Evolutionary conservation across 2,329 filamentous ascomycete species (phyloP), one percentile per base, ranked within the genome.

Genomic region (Monosporascus sp.): DNA sequence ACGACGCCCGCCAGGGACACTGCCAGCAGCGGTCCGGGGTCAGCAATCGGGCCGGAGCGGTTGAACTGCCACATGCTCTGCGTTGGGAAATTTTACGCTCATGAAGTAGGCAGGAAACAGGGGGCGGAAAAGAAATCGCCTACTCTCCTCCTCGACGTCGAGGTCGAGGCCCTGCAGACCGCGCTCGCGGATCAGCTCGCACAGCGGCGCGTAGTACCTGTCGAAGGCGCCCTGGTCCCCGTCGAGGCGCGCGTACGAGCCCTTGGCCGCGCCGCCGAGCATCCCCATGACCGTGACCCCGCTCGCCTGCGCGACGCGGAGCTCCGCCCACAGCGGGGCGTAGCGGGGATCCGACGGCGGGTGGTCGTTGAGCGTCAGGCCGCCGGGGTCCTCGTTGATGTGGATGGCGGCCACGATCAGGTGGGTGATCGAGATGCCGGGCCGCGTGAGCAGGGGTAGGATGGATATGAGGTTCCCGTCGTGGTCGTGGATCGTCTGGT

Each of bases 381-480:
- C 78, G 20, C 78, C 75, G 0, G 88, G 85, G 49, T 74, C 70
- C 2, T 80, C 79, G 68, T 93, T 93, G 58, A 94, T 73, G 68
- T 93, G 89, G 54, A 94, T 85, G 1, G 89, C 89, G 1, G 88
- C 89, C 26, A 93, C 70, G 57, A 91, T 89, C 49, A 93, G 72
- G 70, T 93, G 89, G 1, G 89, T 91, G n/a, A 75, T 56, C 35
- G 60, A 56, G 57, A 74, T 70, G 51, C 60, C 64, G 5, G 71
- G 68, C 48, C 70, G 59, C 3, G 66, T 69, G 47, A 77, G 61
- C 26, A 77, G 65, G 0, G 74, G 73, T 11, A 76, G 65, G 24
- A 76, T 63, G 17, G 73, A 75, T 52, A 75, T 70, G 37, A 64
- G 65, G 2, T 64, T 63, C 48, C 70, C 70, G 17, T 68, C 62